Percentiles rank a stretch among this genome's conserved stretches.
These are phyloP conservation scores for Aspergillus terreus DNA, from an alignment of 2,329 filamentous ascomycete genomes.

Conservation along the genomic window DNA sequence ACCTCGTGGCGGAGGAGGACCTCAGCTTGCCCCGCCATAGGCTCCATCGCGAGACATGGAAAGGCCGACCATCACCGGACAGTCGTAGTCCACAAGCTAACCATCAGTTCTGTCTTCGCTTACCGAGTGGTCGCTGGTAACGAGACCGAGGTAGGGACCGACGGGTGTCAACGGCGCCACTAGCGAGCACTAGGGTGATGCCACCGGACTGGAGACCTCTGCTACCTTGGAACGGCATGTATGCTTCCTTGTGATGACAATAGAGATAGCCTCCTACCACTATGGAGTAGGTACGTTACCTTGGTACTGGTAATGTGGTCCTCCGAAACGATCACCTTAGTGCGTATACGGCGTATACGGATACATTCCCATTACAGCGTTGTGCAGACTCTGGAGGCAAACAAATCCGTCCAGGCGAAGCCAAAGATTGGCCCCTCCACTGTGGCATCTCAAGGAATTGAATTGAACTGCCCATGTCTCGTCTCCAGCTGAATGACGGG, in stretches of 20 bases:
- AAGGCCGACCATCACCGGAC: no score
- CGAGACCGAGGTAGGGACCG: neutral
- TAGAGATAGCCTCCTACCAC: no score
- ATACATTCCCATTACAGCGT: neutral
- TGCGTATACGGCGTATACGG: no score
- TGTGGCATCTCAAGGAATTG: neutral
- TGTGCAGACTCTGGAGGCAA: neutral
- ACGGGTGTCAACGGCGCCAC: neutral
- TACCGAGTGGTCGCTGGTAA: neutral
- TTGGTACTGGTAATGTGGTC: no score
- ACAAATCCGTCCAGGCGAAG: neutral
- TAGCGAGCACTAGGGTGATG: neutral
- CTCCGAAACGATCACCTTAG: no score
- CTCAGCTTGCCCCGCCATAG: neutral
- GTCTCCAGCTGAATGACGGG: neutral
- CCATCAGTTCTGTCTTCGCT: neutral
- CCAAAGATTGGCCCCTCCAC: neutral
- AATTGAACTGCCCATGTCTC: no score
- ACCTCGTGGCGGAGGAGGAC: no score
- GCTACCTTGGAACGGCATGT: no score
- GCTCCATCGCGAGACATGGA: neutral
- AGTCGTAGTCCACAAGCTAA: no score
- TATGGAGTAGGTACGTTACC: no score
- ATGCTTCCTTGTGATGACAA: no score
- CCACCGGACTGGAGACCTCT: neutral